These are phyloP conservation scores for Orbilia javanica DNA, from an alignment of 2,329 filamentous ascomycete genomes.

Conservation along the genomic window DNA sequence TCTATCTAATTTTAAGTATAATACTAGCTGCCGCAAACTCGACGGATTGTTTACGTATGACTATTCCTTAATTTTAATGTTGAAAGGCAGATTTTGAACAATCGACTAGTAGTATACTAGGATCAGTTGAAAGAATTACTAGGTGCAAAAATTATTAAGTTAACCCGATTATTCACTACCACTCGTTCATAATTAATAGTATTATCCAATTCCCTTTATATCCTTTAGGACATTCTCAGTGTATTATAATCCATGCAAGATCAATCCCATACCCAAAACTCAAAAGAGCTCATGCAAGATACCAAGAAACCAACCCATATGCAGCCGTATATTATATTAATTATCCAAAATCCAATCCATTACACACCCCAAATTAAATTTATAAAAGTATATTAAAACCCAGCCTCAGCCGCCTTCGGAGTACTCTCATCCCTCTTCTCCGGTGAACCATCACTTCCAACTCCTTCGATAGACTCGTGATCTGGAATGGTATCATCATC, in stretches of 20 bases:
- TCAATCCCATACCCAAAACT: neutral
- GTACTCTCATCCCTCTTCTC: conserved; percentile 29
- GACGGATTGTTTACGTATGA: too few relatives aligned
- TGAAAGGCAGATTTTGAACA: too few relatives aligned
- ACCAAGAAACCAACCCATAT: neutral
- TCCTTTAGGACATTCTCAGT: neutral
- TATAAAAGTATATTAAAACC: neutral
- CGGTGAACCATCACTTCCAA: conserved; percentile 37
- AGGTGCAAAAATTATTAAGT: too few relatives aligned
- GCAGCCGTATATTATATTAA: neutral
- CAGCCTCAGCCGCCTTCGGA: conserved; percentile 3
- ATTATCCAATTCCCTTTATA: neutral
- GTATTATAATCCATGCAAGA: neutral
- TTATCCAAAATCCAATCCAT: neutral
- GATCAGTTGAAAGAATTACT: too few relatives aligned
- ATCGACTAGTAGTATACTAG: too few relatives aligned
- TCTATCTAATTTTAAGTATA: too few relatives aligned
- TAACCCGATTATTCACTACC: neutral
- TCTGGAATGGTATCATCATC: conserved; percentile 44
- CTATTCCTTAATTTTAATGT: too few relatives aligned
- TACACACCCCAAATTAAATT: neutral
- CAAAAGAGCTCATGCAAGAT: neutral
- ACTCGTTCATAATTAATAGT: neutral
- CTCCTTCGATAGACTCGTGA: conserved; percentile 45
- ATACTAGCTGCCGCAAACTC: too few relatives aligned